These are phyloP conservation scores for Penicillium robsamsonii DNA, from an alignment of 495 filamentous ascomycete genomes.

Conservation along the genomic window DNA sequence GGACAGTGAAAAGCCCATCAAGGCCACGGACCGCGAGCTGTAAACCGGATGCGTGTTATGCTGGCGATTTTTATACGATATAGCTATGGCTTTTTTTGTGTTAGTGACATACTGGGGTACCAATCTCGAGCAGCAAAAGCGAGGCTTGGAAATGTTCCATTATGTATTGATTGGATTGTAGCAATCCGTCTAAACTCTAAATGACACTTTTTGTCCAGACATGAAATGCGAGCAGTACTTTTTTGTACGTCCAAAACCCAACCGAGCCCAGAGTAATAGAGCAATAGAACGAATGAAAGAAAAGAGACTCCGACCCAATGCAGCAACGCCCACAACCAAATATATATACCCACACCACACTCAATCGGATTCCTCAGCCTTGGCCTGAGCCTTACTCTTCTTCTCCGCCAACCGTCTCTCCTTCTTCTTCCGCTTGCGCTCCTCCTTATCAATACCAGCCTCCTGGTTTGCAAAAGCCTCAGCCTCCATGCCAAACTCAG, in stretches of 20 bases:
- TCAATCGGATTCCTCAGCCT: constrained; percentile 33
- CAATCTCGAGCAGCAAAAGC: constrained; percentile 5
- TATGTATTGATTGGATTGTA: constrained; percentile 14
- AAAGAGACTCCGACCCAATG: constrained; percentile 33
- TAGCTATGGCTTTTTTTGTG: constrained; percentile 11
- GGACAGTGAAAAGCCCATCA: constrained; percentile 53
- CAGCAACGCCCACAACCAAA: constrained; percentile 29
- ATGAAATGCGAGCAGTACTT: constrained; percentile 19
- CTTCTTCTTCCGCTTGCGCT: constrained; percentile 51
- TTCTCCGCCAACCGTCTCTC: constrained; percentile 47
- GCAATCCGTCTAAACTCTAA: constrained; percentile 12
- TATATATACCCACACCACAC: constrained; percentile 8
- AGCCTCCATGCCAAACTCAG: constrained; percentile 26
- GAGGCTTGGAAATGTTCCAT: constrained; percentile 8
- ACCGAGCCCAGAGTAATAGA: constrained; percentile 11
- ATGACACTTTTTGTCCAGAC: constrained; percentile 22
- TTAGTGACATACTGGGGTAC: background rate
- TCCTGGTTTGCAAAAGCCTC: constrained; percentile 30
- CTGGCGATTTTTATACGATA: constrained; percentile 11
- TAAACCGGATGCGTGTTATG: constrained; percentile 26
- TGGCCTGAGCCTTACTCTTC: constrained; percentile 37
- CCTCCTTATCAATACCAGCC: constrained; percentile 44
- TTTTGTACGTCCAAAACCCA: constrained; percentile 14
- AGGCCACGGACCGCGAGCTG: constrained; percentile 59
- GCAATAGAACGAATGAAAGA: constrained; percentile 12